A percentile compares a stretch with the other conserved stretches of the same genome.
These are phyloP conservation scores for Pterocarpus santalinus DNA, from an alignment of 306 rosid genomes.

Conservation along the genomic window DNA sequence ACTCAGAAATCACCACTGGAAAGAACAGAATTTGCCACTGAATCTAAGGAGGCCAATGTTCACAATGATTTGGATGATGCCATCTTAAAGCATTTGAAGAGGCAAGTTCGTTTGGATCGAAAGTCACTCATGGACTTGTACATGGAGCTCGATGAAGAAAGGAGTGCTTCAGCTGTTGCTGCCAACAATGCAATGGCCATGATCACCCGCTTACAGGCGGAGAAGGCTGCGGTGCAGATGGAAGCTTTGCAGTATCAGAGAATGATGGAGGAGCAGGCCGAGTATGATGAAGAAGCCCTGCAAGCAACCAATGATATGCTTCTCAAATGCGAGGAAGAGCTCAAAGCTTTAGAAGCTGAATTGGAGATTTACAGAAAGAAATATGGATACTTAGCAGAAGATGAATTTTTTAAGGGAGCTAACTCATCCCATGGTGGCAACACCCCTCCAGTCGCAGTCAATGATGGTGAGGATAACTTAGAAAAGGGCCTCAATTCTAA, in stretches of 20 bases:
- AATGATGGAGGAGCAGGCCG: constrained; percentile 98
- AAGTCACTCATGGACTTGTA: constrained; percentile 83
- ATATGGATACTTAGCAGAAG: constrained; percentile 67
- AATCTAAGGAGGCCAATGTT: constrained; percentile 50
- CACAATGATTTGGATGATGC: constrained; percentile 60
- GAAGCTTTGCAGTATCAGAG: constrained; percentile 96
- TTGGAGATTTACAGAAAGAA: constrained; percentile 65
- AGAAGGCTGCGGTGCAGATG: constrained; percentile 96
- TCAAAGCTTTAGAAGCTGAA: constrained; percentile 70
- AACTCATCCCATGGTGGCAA: constrained; percentile 34
- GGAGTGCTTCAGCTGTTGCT: constrained; percentile 93
- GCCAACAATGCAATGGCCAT: constrained; percentile 99
- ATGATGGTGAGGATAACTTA: constrained; percentile 43
- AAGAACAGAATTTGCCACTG: constrained; percentile 61
- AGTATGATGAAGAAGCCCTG: constrained; percentile 92
- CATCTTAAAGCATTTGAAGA: constrained; percentile 60
- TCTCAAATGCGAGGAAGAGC: constrained; percentile 72
- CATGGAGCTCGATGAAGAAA: constrained; percentile 96
- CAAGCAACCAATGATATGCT: constrained; percentile 77
- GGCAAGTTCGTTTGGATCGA: constrained; percentile 79
- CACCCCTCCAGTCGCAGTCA: constrained; percentile 42
- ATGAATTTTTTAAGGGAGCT: constrained; percentile 30
- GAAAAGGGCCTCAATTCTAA: constrained; percentile 42
- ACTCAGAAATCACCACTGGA: constrained; percentile 58
- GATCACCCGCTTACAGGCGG: constrained; percentile 92